phyloP scores from a whole-genome alignment of 2,329 filamentous ascomycete species.

The Fusarium ambrosium region DNA sequence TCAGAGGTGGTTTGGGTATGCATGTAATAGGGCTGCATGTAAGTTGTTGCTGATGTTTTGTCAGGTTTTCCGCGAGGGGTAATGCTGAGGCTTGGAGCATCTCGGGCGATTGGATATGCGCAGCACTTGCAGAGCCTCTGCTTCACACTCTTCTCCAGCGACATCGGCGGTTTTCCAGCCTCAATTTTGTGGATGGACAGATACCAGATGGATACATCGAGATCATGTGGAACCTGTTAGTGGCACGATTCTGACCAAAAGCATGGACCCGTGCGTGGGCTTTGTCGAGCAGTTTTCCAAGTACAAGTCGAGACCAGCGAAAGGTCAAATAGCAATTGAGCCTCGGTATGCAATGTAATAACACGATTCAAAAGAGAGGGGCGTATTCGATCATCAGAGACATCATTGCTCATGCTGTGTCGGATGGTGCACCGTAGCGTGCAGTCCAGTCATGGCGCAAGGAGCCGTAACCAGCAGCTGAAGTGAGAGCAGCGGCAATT shows the following conservation, averaged over 20 bases:
- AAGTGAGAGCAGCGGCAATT: conserved; percentile 8
- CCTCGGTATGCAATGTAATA: neutral
- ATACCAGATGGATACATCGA: conserved; percentile 4
- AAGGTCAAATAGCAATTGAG: neutral
- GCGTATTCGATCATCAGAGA: neutral
- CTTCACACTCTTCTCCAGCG: neutral
- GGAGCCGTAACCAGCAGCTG: conserved; percentile 6
- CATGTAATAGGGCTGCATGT: neutral
- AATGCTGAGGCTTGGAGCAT: neutral
- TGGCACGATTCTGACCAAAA: conserved; percentile 30
- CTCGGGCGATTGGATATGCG: neutral
- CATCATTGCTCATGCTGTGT: neutral
- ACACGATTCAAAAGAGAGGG: neutral
- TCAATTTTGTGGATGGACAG: neutral
- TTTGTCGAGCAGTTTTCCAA: conserved; percentile 1
- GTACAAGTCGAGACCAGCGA: neutral
- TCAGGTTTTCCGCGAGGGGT: neutral
- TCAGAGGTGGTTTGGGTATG: neutral
- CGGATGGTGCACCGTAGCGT: neutral
- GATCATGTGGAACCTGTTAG: conserved; percentile 30
- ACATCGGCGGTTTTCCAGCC: neutral
- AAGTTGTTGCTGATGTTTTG: neutral
- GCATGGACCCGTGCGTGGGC: conserved; percentile 10
- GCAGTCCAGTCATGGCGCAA: neutral
- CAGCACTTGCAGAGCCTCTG: neutral